Conservation (phyloP, 805 yeast species). For the Wickerhamiella australiensis region DNA sequence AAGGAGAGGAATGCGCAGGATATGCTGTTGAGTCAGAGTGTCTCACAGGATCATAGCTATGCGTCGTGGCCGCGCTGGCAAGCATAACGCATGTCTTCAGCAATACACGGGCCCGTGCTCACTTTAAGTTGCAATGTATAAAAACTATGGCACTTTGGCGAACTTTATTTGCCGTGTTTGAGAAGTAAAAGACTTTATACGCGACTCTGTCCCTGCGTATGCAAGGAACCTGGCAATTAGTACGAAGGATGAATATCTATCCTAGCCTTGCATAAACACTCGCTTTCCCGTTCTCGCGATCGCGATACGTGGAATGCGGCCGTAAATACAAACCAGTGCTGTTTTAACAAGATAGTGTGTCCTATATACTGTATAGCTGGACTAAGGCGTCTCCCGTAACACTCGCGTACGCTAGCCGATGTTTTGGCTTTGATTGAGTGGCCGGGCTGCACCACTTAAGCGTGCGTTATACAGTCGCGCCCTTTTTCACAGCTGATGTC, state of each 20-base stretch:
- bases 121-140: not conserved
- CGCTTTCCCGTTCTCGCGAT: not conserved
- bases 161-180: not conserved
- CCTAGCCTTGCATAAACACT: not conserved
- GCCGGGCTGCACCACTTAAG: constrained; percentile 6
- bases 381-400: not conserved
- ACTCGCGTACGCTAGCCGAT: constrained; percentile 1
- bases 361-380: too few relatives aligned
- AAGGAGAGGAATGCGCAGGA: not conserved
- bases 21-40: constrained; percentile 2
- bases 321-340: not conserved
- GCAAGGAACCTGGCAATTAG: constrained; percentile 4
- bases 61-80: not conserved
- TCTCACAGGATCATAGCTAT: constrained; percentile 7
- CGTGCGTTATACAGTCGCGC: constrained; percentile 3
- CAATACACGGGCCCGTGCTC: not conserved
- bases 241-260: not conserved
- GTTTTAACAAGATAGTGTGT: not conserved
- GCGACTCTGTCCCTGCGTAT: constrained; percentile 6
- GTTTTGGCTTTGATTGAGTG: constrained; percentile 1
- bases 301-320: not conserved
- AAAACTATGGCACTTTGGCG: not conserved
- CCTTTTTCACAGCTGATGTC: not conserved
- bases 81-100: constrained; percentile 6
- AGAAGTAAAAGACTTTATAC: too few relatives aligned